phyloP scores from a whole-genome alignment of 164 flowering plant genomes.

The Vitis cinerea region DNA sequence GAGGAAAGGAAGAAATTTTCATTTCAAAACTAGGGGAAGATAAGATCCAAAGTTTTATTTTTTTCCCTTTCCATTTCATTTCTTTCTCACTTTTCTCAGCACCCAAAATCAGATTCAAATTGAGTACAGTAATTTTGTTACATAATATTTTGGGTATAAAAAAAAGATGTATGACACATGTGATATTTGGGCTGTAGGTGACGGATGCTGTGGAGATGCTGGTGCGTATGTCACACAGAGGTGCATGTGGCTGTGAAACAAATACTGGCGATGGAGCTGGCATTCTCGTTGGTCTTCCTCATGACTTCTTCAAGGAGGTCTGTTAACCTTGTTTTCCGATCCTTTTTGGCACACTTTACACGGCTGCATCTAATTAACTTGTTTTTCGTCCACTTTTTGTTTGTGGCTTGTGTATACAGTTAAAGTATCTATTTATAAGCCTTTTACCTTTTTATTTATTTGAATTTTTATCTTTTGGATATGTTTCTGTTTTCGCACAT shows the following conservation, averaged over 20 bases:
- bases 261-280: conserved; percentile 99
- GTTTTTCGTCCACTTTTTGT: background rate
- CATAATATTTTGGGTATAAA: too few species aligned
- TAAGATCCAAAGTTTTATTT: too few species aligned
- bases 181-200: conserved; percentile 44
- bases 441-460: background rate
- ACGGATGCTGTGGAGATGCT: conserved; percentile 94
- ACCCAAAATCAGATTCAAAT: too few species aligned
- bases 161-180: background rate
- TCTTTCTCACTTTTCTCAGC: too few species aligned
- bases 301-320: conserved; percentile 72
- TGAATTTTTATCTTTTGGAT: background rate
- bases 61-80: too few species aligned
- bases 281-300: conserved; percentile 93
- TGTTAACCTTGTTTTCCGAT: conserved; percentile 4
- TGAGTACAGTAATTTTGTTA: too few species aligned
- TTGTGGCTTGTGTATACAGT: background rate
- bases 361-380: too few species aligned
- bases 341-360: background rate
- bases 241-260: conserved; percentile 96
- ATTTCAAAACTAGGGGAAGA: too few species aligned
- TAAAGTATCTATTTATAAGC: background rate
- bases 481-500: too few species aligned
- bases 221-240: conserved; percentile 92
- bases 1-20: too few species aligned